phyloP scores from a whole-genome alignment of 169 alveolate species.

The Cytauxzoon felis region DNA sequence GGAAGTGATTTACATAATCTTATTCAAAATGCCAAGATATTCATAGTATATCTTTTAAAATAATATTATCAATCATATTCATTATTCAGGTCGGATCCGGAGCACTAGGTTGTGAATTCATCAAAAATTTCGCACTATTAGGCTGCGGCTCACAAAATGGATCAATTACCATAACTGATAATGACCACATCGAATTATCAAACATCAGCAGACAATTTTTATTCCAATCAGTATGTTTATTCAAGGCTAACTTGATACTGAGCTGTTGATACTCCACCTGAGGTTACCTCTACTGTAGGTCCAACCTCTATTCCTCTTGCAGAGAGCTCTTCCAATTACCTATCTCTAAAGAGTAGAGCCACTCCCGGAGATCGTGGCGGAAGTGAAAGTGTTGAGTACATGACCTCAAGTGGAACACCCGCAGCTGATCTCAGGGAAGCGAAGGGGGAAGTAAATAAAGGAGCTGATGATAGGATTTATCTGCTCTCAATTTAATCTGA shows the following conservation, averaged over 20 bases:
- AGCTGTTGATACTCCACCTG: no score
- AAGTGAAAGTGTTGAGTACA: no score
- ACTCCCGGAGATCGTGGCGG: no score
- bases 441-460: no score
- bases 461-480: slow-evolving; percentile 59
- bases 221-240: slow-evolving; percentile 83
- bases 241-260: slow-evolving; percentile 51
- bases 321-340: no score
- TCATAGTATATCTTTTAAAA: slow-evolving; percentile 10
- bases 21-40: slow-evolving; percentile 51
- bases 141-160: slow-evolving; percentile 89
- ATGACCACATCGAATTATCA: slow-evolving; percentile 96
- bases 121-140: slow-evolving; percentile 94
- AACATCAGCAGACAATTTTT: slow-evolving; percentile 95
- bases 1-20: slow-evolving; percentile 62
- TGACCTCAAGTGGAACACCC: no score
- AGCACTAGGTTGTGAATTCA: slow-evolving; percentile 98
- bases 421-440: no score
- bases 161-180: slow-evolving; percentile 92
- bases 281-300: no score
- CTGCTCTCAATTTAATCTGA: slow-evolving; percentile 26
- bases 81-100: slow-evolving; percentile 94
- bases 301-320: no score
- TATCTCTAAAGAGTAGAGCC: no score
- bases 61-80: neutral